Evolutionary conservation across 495 filamentous ascomycete genomes (phyloP), one percentile per base, ranked within the genome.

Genomic region (Neurospora tetraspora): DNA sequence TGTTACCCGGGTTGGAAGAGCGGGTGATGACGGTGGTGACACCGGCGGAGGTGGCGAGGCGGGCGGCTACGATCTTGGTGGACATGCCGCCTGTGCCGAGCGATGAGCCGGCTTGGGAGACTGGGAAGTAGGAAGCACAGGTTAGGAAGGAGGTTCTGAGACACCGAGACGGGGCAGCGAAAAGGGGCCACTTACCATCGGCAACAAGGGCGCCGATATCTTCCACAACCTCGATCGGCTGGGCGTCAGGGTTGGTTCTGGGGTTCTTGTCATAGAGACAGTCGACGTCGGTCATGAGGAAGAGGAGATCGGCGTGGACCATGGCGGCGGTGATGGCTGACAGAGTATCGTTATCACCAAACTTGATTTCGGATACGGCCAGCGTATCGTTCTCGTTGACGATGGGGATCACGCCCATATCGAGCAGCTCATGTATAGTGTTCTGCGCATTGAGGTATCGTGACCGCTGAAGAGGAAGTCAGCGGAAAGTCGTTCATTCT

Each of bases 311-410:
- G 61, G 96, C 96, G 78, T 97, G 94, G 74, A 98, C 92, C 93
- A 98, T 97, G 68, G 92, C 96, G 6, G 96, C 95, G 2, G 96
- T 97, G 75, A 99, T 97, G 47, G 96, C 96, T 39, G 93, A 96
- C 38, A 99, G 84, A 16, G 96, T 99, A 82, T 99, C 96, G 76
- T 99, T 99, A 84, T 99, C 96, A 74, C 96, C 96, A 77, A 99
- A 99, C 87, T 98, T 98, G 80, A 99, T 98, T 88, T 99, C 96
- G 65, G 95, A 91, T 78, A 99, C 96, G 53, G 94, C 93, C 61
- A 99, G 82, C 7, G 96, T 99, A 81, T 99, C 96, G 80, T 99
- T 99, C 81, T 99, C 96, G 76, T 99, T 99, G 73, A 99, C 96
- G 74, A 99, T 97, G 3, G 96, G 96, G 73, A 99, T 96, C 14